Percentiles rank a stretch among this genome's conserved stretches.
phyloP scores from a whole-genome alignment of 768 basidiomycete genomes.

The Tricholoma matsutake region DNA sequence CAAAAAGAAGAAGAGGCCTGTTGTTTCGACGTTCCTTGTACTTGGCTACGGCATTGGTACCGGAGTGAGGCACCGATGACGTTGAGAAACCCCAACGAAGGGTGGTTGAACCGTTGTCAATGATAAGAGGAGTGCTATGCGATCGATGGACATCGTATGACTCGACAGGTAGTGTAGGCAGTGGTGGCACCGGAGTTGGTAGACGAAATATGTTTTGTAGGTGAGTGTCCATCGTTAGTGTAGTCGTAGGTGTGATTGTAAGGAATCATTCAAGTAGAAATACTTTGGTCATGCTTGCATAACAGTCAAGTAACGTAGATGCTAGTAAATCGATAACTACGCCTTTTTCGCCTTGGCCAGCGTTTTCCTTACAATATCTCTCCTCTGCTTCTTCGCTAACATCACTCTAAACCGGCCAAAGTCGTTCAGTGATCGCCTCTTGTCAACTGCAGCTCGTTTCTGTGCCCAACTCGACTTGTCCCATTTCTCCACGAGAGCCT shows the following conservation, averaged over 20 bases:
- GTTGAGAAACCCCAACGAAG: slow-evolving; percentile 84
- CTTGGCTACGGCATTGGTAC: slow-evolving; percentile 73
- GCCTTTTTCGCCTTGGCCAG: slow-evolving; percentile 57
- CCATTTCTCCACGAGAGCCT: slow-evolving; percentile 85
- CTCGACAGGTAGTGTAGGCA: slow-evolving; percentile 27
- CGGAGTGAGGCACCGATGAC: slow-evolving; percentile 51
- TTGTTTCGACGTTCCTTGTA: slow-evolving; percentile 89
- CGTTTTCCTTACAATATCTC: slow-evolving; percentile 73
- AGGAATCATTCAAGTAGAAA: not conserved
- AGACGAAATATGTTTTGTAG: slow-evolving; percentile 12
- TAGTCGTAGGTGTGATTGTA: not conserved
- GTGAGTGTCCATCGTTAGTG: not conserved
- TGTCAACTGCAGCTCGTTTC: slow-evolving; percentile 72
- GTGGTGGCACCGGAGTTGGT: slow-evolving; percentile 13
- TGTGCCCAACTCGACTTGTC: slow-evolving; percentile 84
- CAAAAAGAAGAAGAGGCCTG: slow-evolving; percentile 81
- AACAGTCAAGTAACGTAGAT: not conserved
- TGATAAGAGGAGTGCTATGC: slow-evolving; percentile 63
- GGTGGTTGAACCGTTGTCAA: slow-evolving; percentile 86
- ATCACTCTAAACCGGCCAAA: slow-evolving; percentile 89
- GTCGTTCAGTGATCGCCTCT: slow-evolving; percentile 77
- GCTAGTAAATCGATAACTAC: slow-evolving; percentile 11
- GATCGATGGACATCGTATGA: slow-evolving; percentile 52
- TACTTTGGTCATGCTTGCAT: not conserved
- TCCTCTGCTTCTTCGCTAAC: slow-evolving; percentile 84